Evolutionary conservation across 495 filamentous ascomycete species (phyloP).

Genomic region (Chaetomium fimeti): DNA sequence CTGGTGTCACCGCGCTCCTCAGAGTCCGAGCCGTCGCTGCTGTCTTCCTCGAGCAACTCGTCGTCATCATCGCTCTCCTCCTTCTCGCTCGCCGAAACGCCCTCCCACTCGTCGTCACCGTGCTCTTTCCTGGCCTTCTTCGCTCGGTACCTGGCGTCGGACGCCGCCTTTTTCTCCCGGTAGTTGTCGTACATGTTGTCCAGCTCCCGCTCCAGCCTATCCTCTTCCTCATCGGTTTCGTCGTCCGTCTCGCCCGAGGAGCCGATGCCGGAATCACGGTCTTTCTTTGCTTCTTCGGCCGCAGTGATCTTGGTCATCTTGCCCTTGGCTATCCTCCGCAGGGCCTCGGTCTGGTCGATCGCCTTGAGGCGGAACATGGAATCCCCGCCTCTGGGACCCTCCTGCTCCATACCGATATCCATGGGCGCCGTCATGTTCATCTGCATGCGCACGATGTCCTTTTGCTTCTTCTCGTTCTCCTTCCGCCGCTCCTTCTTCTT

Average conservation of each 20-base stretch:
- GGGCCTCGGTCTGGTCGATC: slow-evolving; percentile 69
- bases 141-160: slow-evolving; percentile 80
- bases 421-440: slow-evolving; percentile 94
- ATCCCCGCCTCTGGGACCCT: slow-evolving; percentile 70
- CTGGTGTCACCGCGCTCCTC: slow-evolving; percentile 37
- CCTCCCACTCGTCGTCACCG: slow-evolving; percentile 86
- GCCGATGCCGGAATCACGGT: slow-evolving; percentile 60
- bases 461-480: slow-evolving; percentile 86
- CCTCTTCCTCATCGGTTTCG: slow-evolving; percentile 73
- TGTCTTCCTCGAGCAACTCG: slow-evolving; percentile 51
- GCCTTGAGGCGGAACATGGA: slow-evolving; percentile 79
- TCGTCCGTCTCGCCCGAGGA: slow-evolving; percentile 55
- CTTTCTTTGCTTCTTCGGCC: slow-evolving; percentile 54
- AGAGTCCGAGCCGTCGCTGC: slow-evolving; percentile 55
- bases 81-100: slow-evolving; percentile 70
- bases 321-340: slow-evolving; percentile 70
- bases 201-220: slow-evolving; percentile 76
- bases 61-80: slow-evolving; percentile 55
- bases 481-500: slow-evolving; percentile 77
- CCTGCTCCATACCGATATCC: slow-evolving; percentile 92
- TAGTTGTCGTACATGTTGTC: slow-evolving; percentile 85
- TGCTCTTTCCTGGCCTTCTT: slow-evolving; percentile 84
- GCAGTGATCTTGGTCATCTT: slow-evolving; percentile 65
- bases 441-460: slow-evolving; percentile 90
- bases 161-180: slow-evolving; percentile 70